Base-by-base conservation (phyloP, 441 rosid species). In the Brassica balearica region DNA sequence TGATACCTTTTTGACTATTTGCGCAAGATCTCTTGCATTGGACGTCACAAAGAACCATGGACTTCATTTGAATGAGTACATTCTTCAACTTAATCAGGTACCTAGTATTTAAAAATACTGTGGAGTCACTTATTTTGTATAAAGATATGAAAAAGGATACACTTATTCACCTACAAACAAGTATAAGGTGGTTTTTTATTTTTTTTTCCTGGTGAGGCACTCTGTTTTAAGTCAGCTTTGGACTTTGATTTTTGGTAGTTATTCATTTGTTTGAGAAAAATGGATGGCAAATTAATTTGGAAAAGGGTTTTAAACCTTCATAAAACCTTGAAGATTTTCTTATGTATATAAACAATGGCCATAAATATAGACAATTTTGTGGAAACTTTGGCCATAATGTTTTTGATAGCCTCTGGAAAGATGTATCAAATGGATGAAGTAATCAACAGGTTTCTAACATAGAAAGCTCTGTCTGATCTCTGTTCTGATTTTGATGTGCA, bases 71-170 rank as follows among this genome's bases (percentile, higher is more conserved):
- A 90, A 89, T 80, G 99, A 92, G 80, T 85, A 64, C 83, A 76
- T 94, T 79, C 76, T 89, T 29, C 97, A 91, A 74, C 87, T 94
- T 32, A 92, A 86, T 84, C 93, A 89, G 91, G 99, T 96, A 75
- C 77, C 77, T 56, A 71, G 14, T 43, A 25, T 11, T 20, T 6
- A 3, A 69, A 61, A n/a, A 38, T 41, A 17, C 17, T 3, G 3
- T 53, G 53, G 46, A 15, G 59, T 17, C 60, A 15, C 60, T 55
- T 55, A 55, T 17, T 7, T 15, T 55, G 20, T 55, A 55, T 55
- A 17, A 55, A 55, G 20, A 55, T 55, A 4, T 55, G 60, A 55
- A 55, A 55, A 55, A 9, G 60, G 43, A 6, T 64, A 27, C 68
- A 63, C 48, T 58, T 43, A 19, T 62, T 2, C 27, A 55, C 65